Evolutionary conservation across 192 early-diverging fungal genomes (phyloP).

Genomic region (Backusella australiensis): DNA sequence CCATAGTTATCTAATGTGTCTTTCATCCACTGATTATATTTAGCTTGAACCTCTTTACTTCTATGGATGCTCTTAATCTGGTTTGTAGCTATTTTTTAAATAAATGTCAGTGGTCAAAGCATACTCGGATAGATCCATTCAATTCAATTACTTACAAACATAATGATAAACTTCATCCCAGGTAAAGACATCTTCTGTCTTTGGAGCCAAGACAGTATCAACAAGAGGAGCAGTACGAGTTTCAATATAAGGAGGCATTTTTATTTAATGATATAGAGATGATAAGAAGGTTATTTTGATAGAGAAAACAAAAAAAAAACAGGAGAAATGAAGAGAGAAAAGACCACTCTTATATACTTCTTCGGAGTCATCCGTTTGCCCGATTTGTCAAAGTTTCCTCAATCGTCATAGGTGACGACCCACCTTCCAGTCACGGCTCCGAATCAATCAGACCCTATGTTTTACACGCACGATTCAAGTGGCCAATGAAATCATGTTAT

Average conservation of each 20-base stretch:
- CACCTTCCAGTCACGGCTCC: not conserved
- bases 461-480: not conserved
- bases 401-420: not conserved
- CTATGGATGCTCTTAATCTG: constrained; percentile 29
- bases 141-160: constrained; percentile 21
- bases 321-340: not conserved
- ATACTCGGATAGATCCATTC: not conserved
- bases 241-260: not conserved
- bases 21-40: constrained; percentile 25
- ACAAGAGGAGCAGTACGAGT: not conserved
- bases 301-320: not conserved
- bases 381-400: constrained; percentile 2
- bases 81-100: constrained; percentile 16
- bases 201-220: not conserved
- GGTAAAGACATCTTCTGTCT: not conserved
- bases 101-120: not conserved
- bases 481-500: not conserved
- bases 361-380: not conserved
- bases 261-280: not conserved
- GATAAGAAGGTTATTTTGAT: not conserved
- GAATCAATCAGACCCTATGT: constrained; percentile 8
- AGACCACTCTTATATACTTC: not conserved
- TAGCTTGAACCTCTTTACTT: constrained; percentile 5
- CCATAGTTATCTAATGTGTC: constrained; percentile 22
- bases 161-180: constrained; percentile 29